phyloP scores from a whole-genome alignment of 345 rosid species.

The Adansonia digitata region DNA sequence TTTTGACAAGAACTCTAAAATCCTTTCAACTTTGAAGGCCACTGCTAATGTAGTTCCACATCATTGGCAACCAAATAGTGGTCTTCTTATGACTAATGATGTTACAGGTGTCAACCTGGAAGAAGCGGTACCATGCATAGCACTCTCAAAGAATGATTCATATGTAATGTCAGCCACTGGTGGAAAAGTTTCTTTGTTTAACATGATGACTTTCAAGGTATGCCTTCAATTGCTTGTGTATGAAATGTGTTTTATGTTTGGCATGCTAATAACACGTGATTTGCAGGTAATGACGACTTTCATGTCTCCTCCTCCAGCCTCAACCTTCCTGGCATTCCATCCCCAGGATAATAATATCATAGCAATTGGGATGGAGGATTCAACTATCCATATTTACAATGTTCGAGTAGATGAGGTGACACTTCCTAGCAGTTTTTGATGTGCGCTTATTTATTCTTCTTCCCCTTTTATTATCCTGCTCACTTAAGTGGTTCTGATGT shows the following conservation, averaged over 20 bases:
- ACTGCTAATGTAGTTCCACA: conserved; percentile 64
- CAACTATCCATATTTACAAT: conserved; percentile 31
- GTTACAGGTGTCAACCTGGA: too few species aligned
- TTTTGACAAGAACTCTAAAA: not conserved
- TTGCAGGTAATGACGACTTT: conserved; percentile 27
- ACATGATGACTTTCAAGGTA: conserved; percentile 96
- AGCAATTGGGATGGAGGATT: conserved; percentile 37
- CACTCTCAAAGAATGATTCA: conserved; percentile 83
- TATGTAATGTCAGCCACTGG: conserved; percentile 92
- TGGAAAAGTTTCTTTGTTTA: conserved; percentile 79
- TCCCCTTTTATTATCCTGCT: not conserved
- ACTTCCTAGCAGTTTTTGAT: not conserved
- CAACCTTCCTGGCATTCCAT: conserved; percentile 33
- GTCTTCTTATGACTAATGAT: too few species aligned
- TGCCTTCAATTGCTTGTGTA: not conserved
- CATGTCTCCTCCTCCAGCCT: conserved; percentile 29
- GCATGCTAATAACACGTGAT: not conserved
- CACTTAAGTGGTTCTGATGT: not conserved
- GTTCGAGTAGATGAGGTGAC: conserved; percentile 29
- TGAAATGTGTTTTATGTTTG: not conserved
- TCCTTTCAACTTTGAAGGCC: conserved; percentile 42
- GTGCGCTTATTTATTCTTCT: not conserved
- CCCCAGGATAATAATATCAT: conserved; percentile 40
- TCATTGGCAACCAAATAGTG: conserved; percentile 88
- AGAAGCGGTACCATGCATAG: too few species aligned